Base-by-base conservation (phyloP, 2,329 filamentous ascomycete species). In the Neonectria neomacrospora region DNA sequence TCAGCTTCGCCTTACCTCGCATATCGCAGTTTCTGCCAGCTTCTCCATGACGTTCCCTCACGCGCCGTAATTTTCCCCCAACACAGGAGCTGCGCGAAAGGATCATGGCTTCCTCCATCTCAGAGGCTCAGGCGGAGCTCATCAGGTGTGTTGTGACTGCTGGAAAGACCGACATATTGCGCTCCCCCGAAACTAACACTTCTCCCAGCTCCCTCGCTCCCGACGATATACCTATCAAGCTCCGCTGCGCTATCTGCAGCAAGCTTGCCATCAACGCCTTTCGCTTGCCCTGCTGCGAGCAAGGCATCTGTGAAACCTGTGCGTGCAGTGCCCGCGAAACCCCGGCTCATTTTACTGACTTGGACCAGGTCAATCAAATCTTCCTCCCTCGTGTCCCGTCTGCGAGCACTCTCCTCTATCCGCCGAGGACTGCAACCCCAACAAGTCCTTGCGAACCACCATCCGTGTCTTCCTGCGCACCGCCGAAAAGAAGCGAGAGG, bases 211-310 rank as follows among this genome's bases (percentile, higher is more conserved):
- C 91, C 53, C 85, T 97, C 64, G 83, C 88, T 20, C 88, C 91
- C 68, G 92, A 95, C 73, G 93, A 96, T 66, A 94, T 97, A 61
- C 96, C 96, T n/a, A 93, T 94, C 74, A 97, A 97, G 84, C 86
- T 99, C 67, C 91, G 94, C 80, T 99, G 96, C 83, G 93, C 93
- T 55, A 92, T 93, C 71, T 99, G 96, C 81, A 96, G 91, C 81
- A 94, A 92, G 78, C 85, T 98, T 62, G 94, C 94, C 30, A 83
- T 97, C 68, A 96, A 97, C 77, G 93, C 95, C 9, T 97, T 93
- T 77, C 92, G 94, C 67, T 84, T 97, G 28, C 93, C 94, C 1
- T 99, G 96, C 80, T 99, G 96, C 79, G 96, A 97, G 75, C 95
- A 97, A 76, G 90, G 92, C 42, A 97, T 98, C 62, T 98, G 96